Percentiles rank a stretch among this genome's conserved stretches.
These are phyloP conservation scores for Mycena venus DNA, from an alignment of 768 basidiomycete species.

Conservation along the genomic window DNA sequence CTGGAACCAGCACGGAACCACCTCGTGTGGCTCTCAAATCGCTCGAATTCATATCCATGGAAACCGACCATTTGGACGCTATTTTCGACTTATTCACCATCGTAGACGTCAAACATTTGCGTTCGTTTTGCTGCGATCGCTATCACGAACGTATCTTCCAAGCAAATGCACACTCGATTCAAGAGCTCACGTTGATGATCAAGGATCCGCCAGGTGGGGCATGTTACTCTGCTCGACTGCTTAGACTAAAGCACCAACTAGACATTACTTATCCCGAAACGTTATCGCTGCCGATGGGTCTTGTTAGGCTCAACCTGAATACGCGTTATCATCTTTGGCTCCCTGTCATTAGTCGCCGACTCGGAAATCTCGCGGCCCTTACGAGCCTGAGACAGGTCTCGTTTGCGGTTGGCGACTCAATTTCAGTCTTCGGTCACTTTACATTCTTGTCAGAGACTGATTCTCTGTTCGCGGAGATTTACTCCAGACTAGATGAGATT, in stretches of 20 bases:
- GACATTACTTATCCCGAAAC: no score
- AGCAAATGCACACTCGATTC: not conserved
- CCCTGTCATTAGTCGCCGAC: not conserved
- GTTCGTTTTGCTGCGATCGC: not conserved
- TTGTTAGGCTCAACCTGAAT: not conserved
- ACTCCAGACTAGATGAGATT: not conserved
- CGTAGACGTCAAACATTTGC: not conserved
- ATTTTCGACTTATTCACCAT: not conserved
- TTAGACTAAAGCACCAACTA: not conserved
- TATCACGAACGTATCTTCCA: not conserved
- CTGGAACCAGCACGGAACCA: not conserved
- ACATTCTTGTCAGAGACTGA: not conserved
- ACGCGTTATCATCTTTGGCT: not conserved
- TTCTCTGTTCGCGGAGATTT: not conserved
- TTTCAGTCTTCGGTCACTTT: no score
- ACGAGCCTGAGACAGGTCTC: not conserved
- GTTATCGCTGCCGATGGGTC: not conserved
- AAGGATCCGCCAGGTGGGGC: not conserved
- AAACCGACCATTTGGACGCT: not conserved
- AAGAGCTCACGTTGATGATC: not conserved
- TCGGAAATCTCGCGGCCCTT: not conserved
- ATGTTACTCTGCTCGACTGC: not conserved
- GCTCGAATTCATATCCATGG: not conserved
- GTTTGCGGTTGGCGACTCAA: not conserved
- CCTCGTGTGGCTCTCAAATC: no score